phyloP scores from a whole-genome alignment of 495 filamentous ascomycete species.

The Aspergillus biplanus region DNA sequence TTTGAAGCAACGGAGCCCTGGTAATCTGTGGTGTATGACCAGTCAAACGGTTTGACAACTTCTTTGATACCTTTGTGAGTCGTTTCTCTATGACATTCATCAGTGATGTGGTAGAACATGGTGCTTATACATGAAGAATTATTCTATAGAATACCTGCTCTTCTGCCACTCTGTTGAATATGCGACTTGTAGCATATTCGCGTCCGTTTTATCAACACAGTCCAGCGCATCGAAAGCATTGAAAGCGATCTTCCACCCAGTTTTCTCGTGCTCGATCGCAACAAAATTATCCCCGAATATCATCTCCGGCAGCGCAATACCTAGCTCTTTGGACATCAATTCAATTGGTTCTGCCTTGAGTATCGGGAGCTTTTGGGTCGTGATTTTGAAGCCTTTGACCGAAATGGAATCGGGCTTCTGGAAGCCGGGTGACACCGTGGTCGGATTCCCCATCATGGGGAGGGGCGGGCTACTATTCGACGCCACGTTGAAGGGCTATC shows the following conservation, averaged over 20 bases:
- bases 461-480: slow-evolving; percentile 8
- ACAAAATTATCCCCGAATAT: slow-evolving; percentile 96
- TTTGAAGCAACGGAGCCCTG: slow-evolving; percentile 60
- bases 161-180: slow-evolving; percentile 90
- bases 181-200: slow-evolving; percentile 86
- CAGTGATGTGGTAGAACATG: slow-evolving; percentile 18
- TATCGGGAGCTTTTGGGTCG: slow-evolving; percentile 86
- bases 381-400: slow-evolving; percentile 69
- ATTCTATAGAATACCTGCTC: slow-evolving; percentile 57
- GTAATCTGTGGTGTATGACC: slow-evolving; percentile 92
- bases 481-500: slow-evolving; percentile 5
- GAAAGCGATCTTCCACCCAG: slow-evolving; percentile 77
- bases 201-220: slow-evolving; percentile 89
- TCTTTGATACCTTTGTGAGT: slow-evolving; percentile 89
- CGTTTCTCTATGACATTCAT: slow-evolving; percentile 61
- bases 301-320: slow-evolving; percentile 94
- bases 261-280: slow-evolving; percentile 66
- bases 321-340: slow-evolving; percentile 73
- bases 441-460: slow-evolving; percentile 14
- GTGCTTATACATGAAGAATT: neutral
- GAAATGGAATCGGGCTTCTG: slow-evolving; percentile 41
- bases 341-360: slow-evolving; percentile 90
- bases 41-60: slow-evolving; percentile 94
- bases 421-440: slow-evolving; percentile 32
- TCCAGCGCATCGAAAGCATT: slow-evolving; percentile 85